Conservation (phyloP, 192 early-diverging fungal genomes). For the Coemansia sp. region DNA sequence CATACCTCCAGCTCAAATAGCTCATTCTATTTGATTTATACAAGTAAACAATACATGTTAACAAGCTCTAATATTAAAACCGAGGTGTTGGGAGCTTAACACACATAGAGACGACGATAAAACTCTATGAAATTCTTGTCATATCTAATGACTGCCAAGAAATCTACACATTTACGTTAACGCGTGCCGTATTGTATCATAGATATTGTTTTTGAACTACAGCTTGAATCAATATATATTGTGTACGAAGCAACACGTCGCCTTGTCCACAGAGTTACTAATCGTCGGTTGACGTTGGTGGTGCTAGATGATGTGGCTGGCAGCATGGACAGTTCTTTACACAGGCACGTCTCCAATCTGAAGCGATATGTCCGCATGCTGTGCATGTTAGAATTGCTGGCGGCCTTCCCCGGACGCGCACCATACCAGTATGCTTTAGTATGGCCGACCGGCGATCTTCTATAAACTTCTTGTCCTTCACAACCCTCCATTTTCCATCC, state of each 20-base stretch:
- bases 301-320: neutral
- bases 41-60: too few species aligned
- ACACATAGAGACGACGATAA: too few species aligned
- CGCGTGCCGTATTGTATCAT: too few species aligned
- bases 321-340: neutral
- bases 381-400: neutral
- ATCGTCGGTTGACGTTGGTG: neutral
- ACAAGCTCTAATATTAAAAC: too few species aligned
- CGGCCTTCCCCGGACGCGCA: neutral
- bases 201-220: too few species aligned
- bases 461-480: neutral
- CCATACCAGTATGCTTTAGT: too few species aligned
- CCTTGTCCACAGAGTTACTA: neutral
- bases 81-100: too few species aligned
- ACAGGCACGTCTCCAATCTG: neutral
- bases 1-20: too few species aligned
- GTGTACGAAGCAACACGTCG: neutral
- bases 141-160: too few species aligned
- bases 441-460: neutral
- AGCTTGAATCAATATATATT: neutral
- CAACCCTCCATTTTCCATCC: neutral
- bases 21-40: too few species aligned
- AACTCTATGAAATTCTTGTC: too few species aligned
- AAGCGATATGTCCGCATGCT: neutral
- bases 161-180: too few species aligned